A percentile compares a stretch with the other conserved stretches of the same genome.
Conservation (phyloP, 2,329 filamentous ascomycete species). For the Pseudopyrenochaeta lycopersici region DNA sequence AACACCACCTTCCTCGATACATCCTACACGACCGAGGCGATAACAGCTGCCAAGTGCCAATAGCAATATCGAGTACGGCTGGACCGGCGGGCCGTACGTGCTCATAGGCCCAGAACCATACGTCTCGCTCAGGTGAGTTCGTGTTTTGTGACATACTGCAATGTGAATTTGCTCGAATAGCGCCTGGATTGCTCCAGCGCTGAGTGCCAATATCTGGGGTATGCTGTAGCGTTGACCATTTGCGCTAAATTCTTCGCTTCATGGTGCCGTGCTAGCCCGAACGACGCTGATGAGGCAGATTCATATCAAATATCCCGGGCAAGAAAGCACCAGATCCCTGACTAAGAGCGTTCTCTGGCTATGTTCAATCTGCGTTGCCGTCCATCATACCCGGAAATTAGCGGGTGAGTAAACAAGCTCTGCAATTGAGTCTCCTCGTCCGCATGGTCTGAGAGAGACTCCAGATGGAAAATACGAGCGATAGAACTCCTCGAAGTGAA, state of each 20-base stretch:
- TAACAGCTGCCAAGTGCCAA: constrained; percentile 39
- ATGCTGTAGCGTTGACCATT: constrained; percentile 16
- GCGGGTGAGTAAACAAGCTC: not conserved
- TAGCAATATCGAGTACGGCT: constrained; percentile 46
- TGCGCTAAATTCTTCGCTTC: constrained; percentile 14
- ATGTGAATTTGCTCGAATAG: constrained; percentile 3
- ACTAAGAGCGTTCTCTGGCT: constrained; percentile 12
- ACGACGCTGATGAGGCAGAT: constrained; percentile 15
- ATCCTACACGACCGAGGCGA: constrained; percentile 26
- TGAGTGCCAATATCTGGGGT: constrained; percentile 25
- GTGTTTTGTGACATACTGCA: constrained; percentile 28
- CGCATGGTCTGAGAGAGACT: constrained; percentile 6
- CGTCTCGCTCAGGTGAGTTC: constrained; percentile 39
- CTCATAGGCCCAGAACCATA: constrained; percentile 35
- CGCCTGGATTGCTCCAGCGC: constrained; percentile 16
- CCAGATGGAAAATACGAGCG: constrained; percentile 12
- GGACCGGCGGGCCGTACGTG: constrained; percentile 41
- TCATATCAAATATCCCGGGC: constrained; percentile 25
- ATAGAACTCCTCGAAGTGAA: not conserved
- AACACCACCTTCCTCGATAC: constrained; percentile 23
- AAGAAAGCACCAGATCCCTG: constrained; percentile 18
- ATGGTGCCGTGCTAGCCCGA: constrained; percentile 13
- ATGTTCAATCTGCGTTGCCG: constrained; percentile 16
- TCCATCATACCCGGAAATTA: constrained; percentile 16
- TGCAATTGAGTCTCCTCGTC: not conserved